A percentile compares a stretch with the other conserved stretches of the same genome.
Evolutionary conservation across 2,329 filamentous ascomycete species (phyloP).

Genomic region (Verticillium longisporum): DNA sequence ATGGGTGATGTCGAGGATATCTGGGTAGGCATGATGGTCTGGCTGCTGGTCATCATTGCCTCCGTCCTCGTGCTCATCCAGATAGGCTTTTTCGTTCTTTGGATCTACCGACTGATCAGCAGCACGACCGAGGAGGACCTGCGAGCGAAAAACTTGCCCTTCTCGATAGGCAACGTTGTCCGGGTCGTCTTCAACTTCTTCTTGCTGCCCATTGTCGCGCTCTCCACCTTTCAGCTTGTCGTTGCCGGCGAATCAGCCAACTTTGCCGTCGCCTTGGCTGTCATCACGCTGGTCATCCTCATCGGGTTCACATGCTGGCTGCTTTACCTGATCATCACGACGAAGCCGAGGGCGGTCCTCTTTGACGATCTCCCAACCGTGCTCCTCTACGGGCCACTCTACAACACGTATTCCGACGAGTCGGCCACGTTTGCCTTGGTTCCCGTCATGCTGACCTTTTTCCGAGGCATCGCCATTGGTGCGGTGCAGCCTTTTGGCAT

Average conservation of each 20-base stretch:
- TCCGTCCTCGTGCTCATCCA: slow-evolving; percentile 65
- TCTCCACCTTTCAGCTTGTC: slow-evolving; percentile 89
- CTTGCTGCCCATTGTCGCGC: slow-evolving; percentile 73
- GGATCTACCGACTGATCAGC: slow-evolving; percentile 65
- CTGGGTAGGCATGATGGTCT: slow-evolving; percentile 92
- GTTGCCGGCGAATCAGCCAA: slow-evolving; percentile 61
- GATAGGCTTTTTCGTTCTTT: slow-evolving; percentile 68
- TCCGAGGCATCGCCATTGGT: slow-evolving; percentile 85
- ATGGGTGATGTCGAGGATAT: slow-evolving; percentile 71
- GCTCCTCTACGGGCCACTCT: slow-evolving; percentile 83
- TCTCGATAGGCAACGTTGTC: slow-evolving; percentile 71
- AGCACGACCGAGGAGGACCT: slow-evolving; percentile 78
- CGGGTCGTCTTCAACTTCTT: slow-evolving; percentile 92
- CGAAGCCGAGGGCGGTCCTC: slow-evolving; percentile 75
- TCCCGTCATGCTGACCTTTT: slow-evolving; percentile 74
- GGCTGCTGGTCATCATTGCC: slow-evolving; percentile 72
- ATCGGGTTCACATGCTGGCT: slow-evolving; percentile 72
- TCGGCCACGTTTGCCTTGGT: slow-evolving; percentile 85
- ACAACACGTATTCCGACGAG: slow-evolving; percentile 96
- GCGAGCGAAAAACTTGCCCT: slow-evolving; percentile 85
- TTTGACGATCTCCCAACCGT: slow-evolving; percentile 92
- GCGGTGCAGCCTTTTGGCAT: slow-evolving; percentile 90
- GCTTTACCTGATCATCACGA: slow-evolving; percentile 71
- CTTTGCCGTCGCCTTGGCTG: slow-evolving; percentile 68
- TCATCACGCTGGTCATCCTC: slow-evolving; percentile 65